Base-by-base conservation (phyloP, 106 monocot species). In the Dendrobium huoshanense region DNA sequence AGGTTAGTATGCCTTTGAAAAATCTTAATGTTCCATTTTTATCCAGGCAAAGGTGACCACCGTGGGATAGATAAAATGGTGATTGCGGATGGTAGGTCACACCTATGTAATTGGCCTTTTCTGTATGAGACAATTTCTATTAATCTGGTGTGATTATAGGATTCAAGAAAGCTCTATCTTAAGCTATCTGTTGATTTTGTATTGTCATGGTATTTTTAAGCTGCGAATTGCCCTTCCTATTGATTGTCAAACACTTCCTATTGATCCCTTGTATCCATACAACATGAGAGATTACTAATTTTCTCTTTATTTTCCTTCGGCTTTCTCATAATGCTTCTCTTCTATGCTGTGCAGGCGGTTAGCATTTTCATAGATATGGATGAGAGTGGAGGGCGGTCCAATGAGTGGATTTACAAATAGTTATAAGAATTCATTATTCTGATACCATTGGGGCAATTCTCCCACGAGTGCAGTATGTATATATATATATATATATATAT, bases 361-460 rank as follows among this genome's bases (percentile, higher is more conserved):
- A 98, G 97, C 91, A 98, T 98, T 72, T 98, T 98, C 83, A 98
- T 98, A 76, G 94, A 98, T 81, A 87, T 98, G 94, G 97, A 98
- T 40, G 94, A 94, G 72, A 72, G 90, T 7, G 97, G 94, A 2
- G 94, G 87, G 7, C 92, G 97, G 55, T 89, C 97, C 19, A 92
- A 84, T 18, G 97, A 98, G 82, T 98, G 94, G 97, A 98, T 98
- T 74, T 98, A 98, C 92, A 98, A 91, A 75, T 77, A 25, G 4
- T 10, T 25, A 5, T 65, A 65, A 22, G 25, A 24, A 65, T 24
- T 65, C 22, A 64, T 64, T 64, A 2, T 7, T 22, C 64, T 22
- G 6, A 65, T 24, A 22, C 9, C 64, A 65, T 65, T 65, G n/a
- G 25, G 25, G 64, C 64, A 65, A 25, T 24, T 24, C 64, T 65